phyloP scores from a whole-genome alignment of 208 protist species.

The Wallacemonas sp. region DNA sequence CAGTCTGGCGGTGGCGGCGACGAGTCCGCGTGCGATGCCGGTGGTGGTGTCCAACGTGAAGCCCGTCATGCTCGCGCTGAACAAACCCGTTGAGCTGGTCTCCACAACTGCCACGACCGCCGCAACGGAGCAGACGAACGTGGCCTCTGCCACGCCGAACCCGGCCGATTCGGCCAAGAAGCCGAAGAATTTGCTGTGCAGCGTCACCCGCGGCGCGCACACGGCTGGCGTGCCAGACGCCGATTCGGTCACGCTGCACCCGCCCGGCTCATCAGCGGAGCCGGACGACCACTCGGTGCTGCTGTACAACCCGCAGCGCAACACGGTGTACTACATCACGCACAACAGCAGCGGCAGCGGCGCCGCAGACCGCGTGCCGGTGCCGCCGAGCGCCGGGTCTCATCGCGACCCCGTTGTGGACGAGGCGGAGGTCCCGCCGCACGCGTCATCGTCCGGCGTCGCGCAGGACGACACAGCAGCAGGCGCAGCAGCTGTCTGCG shows the following conservation, averaged over 20 bases:
- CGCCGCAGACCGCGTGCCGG: background rate
- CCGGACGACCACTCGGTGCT: conserved; percentile 24
- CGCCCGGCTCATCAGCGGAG: too few species aligned
- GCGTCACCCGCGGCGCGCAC: conserved; percentile 2
- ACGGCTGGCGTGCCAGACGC: background rate
- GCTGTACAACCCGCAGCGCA: conserved; percentile 54
- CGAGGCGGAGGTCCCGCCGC: too few species aligned
- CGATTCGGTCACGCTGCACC: background rate
- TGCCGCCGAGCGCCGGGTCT: too few species aligned
- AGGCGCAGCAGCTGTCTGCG: background rate
- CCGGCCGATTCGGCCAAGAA: too few species aligned
- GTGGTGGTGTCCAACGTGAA: background rate
- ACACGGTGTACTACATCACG: conserved; percentile 52
- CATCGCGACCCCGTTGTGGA: too few species aligned
- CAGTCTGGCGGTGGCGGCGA: background rate
- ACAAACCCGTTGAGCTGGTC: background rate
- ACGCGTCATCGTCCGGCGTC: too few species aligned
- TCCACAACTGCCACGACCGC: background rate
- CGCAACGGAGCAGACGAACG: background rate
- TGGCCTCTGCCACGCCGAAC: background rate
- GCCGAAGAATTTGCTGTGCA: conserved; percentile 1
- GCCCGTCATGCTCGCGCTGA: conserved; percentile 11
- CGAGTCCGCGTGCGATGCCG: background rate
- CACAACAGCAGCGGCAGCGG: conserved; percentile 1
- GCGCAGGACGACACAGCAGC: too few species aligned